A percentile compares a stretch with the other conserved stretches of the same genome.
Evolutionary conservation across 2,329 filamentous ascomycete species (phyloP).

Genomic region (Pseudogymnoascus sp.): DNA sequence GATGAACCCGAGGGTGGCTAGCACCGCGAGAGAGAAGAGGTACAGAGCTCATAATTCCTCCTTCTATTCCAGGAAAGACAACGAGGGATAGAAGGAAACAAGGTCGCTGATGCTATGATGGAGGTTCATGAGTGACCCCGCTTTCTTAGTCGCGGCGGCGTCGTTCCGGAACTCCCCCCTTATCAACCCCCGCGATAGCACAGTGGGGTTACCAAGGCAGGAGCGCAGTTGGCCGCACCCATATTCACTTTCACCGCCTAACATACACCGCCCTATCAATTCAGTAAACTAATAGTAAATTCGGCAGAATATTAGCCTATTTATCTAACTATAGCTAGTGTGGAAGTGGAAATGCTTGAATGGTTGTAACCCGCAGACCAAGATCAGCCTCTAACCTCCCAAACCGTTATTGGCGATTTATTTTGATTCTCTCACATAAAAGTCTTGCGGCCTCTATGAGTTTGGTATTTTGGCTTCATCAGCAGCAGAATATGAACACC

Average conservation of each 20-base stretch:
- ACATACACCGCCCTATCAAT: slow-evolving; percentile 1
- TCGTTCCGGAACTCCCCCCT: not conserved
- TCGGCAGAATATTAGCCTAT: not conserved
- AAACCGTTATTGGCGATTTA: not conserved
- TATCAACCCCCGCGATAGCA: not conserved
- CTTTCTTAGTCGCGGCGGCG: not conserved
- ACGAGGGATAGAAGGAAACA: not conserved
- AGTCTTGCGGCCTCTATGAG: not conserved
- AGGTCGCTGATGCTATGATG: not conserved
- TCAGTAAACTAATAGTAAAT: not conserved
- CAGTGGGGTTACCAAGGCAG: not conserved
- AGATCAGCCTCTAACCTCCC: too few relatives aligned
- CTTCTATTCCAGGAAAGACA: not conserved
- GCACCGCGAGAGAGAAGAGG: not conserved
- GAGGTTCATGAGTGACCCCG: slow-evolving; percentile 1
- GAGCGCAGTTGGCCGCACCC: not conserved
- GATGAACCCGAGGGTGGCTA: not conserved
- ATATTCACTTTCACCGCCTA: not conserved
- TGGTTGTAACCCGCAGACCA: not conserved
- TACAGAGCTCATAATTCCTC: not conserved
- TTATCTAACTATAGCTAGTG: not conserved
- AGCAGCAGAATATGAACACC: not conserved
- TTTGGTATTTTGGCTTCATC: not conserved
- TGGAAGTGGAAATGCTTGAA: not conserved
- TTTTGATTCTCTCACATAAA: not conserved